Percentiles rank a stretch among this genome's conserved stretches.
Evolutionary conservation across 2,329 filamentous ascomycete species (phyloP).

Genomic region (Scedosporium minutisporum): DNA sequence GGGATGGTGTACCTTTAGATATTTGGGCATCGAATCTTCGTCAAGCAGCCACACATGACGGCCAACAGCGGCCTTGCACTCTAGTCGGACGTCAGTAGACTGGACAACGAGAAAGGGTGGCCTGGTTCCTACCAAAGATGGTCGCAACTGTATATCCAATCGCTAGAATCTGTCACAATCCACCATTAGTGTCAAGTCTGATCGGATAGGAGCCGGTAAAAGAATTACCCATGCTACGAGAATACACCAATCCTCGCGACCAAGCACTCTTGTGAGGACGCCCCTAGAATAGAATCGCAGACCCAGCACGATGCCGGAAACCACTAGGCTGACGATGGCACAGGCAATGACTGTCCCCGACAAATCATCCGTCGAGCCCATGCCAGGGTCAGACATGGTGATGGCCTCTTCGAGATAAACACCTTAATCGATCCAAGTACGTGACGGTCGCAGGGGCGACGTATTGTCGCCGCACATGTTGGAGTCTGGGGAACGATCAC

Average conservation of each 20-base stretch:
- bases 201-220: background rate
- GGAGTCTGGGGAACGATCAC: too few relatives aligned
- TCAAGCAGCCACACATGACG: background rate
- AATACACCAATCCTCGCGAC: slow-evolving; percentile 9
- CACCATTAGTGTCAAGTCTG: background rate
- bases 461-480: too few relatives aligned
- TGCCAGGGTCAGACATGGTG: background rate
- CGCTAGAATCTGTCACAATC: background rate
- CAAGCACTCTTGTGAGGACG: slow-evolving; percentile 2
- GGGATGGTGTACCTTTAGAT: background rate
- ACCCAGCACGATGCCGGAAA: slow-evolving; percentile 7
- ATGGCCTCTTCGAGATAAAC: background rate
- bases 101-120: background rate
- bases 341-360: slow-evolving; percentile 6
- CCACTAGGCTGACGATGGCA: background rate
- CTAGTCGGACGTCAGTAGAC: background rate
- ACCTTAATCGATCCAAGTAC: background rate
- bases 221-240: slow-evolving; percentile 6
- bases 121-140: background rate
- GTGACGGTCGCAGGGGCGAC: too few relatives aligned
- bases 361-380: background rate
- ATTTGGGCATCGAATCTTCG: background rate
- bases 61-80: background rate
- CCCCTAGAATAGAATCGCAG: slow-evolving; percentile 9
- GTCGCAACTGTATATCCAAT: background rate